Evolutionary conservation across 768 basidiomycete genomes (phyloP).

Genomic region (Dioszegia aurantiaca): DNA sequence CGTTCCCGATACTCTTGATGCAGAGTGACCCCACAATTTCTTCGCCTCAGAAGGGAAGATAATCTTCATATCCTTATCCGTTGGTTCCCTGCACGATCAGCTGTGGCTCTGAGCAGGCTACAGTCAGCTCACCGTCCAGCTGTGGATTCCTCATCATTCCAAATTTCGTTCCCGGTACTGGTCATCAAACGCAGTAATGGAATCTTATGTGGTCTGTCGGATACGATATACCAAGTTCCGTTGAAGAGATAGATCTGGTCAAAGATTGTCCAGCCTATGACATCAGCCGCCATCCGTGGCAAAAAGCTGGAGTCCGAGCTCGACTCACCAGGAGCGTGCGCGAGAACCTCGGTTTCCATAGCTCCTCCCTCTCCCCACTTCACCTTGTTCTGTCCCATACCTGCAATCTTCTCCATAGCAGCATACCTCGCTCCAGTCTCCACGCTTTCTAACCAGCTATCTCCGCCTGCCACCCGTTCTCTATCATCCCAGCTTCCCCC

Average conservation of each 20-base stretch:
- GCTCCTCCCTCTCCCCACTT: conserved; percentile 43
- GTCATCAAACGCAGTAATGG: conserved; percentile 69
- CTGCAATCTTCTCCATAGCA: conserved; percentile 26
- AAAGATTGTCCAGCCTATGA: conserved; percentile 84
- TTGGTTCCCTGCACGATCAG: conserved; percentile 59
- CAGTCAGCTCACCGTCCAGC: conserved; percentile 51
- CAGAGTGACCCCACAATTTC: conserved; percentile 68
- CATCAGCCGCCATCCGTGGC: conserved; percentile 32
- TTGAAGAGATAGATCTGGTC: conserved; percentile 77
- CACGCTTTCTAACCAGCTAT: conserved; percentile 33
- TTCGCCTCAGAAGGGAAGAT: conserved; percentile 68
- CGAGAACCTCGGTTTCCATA: conserved; percentile 61
- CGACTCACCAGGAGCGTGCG: conserved; percentile 69
- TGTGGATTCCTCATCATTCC: conserved; percentile 60
- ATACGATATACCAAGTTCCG: conserved; percentile 77
- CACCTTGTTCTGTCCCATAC: conserved; percentile 45
- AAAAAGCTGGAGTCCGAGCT: background rate
- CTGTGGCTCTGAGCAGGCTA: background rate
- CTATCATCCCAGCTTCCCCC: background rate
- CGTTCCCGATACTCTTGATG: conserved; percentile 71
- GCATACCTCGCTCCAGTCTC: conserved; percentile 31
- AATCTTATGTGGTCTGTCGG: conserved; percentile 64
- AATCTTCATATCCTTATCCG: conserved; percentile 73
- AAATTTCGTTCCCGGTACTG: conserved; percentile 65
- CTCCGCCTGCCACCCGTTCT: conserved; percentile 10